Conservation (phyloP, 2,329 filamentous ascomycete species). For the Cryphonectria naterciae region DNA sequence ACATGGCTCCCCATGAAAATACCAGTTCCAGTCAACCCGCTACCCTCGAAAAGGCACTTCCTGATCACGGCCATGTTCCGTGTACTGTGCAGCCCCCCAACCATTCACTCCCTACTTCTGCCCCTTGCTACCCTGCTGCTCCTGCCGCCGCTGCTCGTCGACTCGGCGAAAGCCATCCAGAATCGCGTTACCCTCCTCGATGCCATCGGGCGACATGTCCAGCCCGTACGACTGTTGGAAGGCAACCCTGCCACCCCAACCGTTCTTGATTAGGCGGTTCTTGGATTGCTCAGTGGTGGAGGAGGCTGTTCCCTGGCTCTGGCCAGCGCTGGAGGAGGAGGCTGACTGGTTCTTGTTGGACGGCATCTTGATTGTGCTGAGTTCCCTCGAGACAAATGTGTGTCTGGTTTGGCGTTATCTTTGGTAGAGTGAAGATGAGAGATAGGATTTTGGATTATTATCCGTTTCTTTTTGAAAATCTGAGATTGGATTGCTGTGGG, state of each 20-base stretch:
- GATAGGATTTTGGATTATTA: not conserved
- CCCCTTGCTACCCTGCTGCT: not conserved
- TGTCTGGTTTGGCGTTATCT: not conserved
- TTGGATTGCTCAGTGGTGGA: not conserved
- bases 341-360: slow-evolving; percentile 1
- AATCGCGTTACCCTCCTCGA: slow-evolving; percentile 16
- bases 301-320: not conserved
- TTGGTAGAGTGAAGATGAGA: not conserved
- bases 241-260: slow-evolving; percentile 1
- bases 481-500: not conserved
- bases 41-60: not conserved
- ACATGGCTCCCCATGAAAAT: not conserved
- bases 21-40: not conserved
- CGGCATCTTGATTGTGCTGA: not conserved
- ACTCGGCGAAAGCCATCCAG: slow-evolving; percentile 10
- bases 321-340: not conserved
- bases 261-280: slow-evolving; percentile 10
- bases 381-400: not conserved
- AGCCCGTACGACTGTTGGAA: slow-evolving; percentile 20
- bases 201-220: slow-evolving; percentile 14
- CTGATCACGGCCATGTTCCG: not conserved
- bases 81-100: not conserved
- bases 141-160: not conserved
- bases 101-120: not conserved
- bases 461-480: not conserved